A percentile compares a stretch with the other conserved stretches of the same genome.
Evolutionary conservation across 345 rosid species (phyloP).

Genomic region (Eucalyptus erythrocorys): DNA sequence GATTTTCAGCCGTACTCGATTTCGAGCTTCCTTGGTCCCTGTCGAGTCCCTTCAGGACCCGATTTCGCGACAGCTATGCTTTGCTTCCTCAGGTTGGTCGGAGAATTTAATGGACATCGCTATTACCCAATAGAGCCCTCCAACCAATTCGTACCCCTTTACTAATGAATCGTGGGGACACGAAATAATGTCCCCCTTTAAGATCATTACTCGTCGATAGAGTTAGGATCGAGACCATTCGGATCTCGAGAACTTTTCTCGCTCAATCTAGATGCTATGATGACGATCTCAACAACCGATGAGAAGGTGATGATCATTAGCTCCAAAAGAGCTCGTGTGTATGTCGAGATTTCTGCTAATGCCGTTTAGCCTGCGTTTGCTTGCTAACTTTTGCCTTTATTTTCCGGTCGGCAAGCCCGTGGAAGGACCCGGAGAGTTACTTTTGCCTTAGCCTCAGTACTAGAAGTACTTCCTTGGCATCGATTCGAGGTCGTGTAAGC

Average conservation of each 20-base stretch:
- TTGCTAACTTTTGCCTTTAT: not conserved
- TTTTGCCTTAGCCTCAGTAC: not conserved
- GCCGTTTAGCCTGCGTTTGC: not conserved
- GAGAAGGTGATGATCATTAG: not conserved
- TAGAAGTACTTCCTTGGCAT: not conserved
- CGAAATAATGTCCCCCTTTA: not conserved
- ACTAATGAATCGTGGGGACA: not conserved
- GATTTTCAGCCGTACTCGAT: not conserved
- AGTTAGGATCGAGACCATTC: not conserved
- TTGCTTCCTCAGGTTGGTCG: not conserved
- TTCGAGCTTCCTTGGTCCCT: not conserved
- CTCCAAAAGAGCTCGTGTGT: not conserved
- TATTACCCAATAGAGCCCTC: not conserved
- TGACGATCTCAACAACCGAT: not conserved
- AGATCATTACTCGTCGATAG: not conserved
- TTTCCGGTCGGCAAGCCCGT: not conserved
- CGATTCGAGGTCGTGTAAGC: not conserved
- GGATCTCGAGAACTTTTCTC: not conserved
- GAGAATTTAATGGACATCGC: not conserved
- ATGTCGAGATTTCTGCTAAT: not conserved
- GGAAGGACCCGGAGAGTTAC: not conserved
- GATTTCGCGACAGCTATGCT: not conserved
- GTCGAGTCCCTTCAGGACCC: not conserved
- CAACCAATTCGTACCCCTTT: not conserved
- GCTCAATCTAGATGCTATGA: not conserved